Conservation (phyloP, 192 early-diverging fungal genomes). For the Umbelopsis vinacea region DNA sequence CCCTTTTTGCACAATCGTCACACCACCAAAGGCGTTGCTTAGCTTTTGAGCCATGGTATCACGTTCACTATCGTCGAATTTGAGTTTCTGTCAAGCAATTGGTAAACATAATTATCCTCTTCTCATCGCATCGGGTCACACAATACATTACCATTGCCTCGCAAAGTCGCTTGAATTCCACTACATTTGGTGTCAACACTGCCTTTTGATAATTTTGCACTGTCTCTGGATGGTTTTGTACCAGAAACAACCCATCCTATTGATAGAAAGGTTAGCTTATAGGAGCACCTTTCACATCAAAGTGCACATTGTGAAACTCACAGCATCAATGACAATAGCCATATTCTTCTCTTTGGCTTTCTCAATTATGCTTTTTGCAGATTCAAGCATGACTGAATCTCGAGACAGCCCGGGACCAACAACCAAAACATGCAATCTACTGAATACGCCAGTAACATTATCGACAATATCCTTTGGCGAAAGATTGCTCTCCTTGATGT, state of each 20-base stretch:
- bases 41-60: slow-evolving; percentile 50
- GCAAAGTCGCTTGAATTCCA: slow-evolving; percentile 84
- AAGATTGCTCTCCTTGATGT: neutral
- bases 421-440: slow-evolving; percentile 82
- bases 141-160: slow-evolving; percentile 46
- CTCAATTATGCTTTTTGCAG: slow-evolving; percentile 68
- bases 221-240: slow-evolving; percentile 72
- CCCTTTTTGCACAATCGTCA: slow-evolving; percentile 86
- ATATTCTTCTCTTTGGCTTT: slow-evolving; percentile 63
- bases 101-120: neutral
- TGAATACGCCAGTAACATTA: slow-evolving; percentile 56
- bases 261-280: neutral
- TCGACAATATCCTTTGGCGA: slow-evolving; percentile 46
- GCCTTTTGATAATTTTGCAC: slow-evolving; percentile 73
- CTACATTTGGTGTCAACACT: slow-evolving; percentile 87
- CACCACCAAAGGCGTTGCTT: slow-evolving; percentile 73
- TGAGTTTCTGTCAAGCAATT: slow-evolving; percentile 24
- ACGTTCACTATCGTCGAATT: slow-evolving; percentile 32
- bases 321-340: slow-evolving; percentile 91
- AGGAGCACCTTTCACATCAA: neutral
- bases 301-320: slow-evolving; percentile 39
- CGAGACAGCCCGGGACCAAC: slow-evolving; percentile 92
- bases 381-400: slow-evolving; percentile 68
- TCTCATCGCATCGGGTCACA: neutral
- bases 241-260: slow-evolving; percentile 81